Evolutionary conservation across 2,329 filamentous ascomycete species (phyloP).

Genomic region (Aspergillus sp.): DNA sequence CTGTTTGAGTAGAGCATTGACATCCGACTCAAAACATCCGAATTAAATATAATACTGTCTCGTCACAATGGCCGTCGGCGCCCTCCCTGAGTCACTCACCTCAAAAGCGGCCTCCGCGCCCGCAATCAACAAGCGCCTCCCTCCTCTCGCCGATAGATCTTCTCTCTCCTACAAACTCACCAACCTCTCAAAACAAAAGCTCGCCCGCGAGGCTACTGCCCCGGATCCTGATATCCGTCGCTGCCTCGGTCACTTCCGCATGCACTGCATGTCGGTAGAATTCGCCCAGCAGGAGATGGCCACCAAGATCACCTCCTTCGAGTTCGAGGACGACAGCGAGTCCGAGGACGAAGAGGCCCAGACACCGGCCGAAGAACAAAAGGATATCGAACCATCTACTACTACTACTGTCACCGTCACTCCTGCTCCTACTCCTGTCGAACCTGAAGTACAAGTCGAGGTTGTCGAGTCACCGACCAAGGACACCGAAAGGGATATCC

Average conservation of each 20-base stretch:
- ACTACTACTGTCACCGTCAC: background rate
- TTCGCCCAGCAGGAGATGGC: constrained; percentile 38
- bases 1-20: background rate
- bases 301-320: constrained; percentile 36
- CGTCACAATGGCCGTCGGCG: constrained; percentile 25
- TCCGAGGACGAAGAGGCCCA: constrained; percentile 3
- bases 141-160: constrained; percentile 35
- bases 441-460: constrained; percentile 16
- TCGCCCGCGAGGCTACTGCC: constrained; percentile 35
- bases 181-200: constrained; percentile 36
- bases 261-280: constrained; percentile 33
- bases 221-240: constrained; percentile 36
- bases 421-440: background rate
- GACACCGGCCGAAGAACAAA: background rate
- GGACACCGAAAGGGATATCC: constrained; percentile 9
- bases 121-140: constrained; percentile 35
- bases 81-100: constrained; percentile 17
- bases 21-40: background rate
- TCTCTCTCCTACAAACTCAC: constrained; percentile 38
- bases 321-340: constrained; percentile 36
- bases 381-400: background rate
- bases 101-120: constrained; percentile 24
- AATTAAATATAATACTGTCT: background rate
- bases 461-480: background rate
- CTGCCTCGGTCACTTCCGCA: constrained; percentile 35